A percentile compares a stretch with the other conserved stretches of the same genome.
Conservation (phyloP, 345 rosid genomes). For the Rhodamnia argentea region DNA sequence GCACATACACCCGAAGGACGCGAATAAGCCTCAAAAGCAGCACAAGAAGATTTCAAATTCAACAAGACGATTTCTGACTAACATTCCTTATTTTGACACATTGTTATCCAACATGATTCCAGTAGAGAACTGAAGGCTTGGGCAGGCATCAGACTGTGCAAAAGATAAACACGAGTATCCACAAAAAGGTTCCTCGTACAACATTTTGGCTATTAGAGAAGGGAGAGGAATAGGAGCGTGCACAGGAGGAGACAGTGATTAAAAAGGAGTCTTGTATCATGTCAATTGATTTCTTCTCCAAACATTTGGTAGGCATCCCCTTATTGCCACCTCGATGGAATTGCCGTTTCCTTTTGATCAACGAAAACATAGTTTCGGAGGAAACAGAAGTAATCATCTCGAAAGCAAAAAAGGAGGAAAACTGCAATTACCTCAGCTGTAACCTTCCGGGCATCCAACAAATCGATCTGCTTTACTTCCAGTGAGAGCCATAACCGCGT, state of each 20-base stretch:
- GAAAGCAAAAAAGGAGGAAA: neutral
- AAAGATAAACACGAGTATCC: neutral
- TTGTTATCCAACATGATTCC: neutral
- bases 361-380: neutral
- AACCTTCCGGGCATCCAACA: slow-evolving; percentile 72
- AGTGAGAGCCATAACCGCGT: slow-evolving; percentile 87
- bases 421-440: slow-evolving; percentile 51
- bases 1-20: neutral
- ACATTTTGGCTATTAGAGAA: neutral
- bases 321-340: neutral
- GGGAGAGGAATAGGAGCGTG: neutral
- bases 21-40: neutral
- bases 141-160: neutral
- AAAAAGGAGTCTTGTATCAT: neutral
- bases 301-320: neutral
- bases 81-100: neutral
- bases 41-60: too few relatives aligned
- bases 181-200: neutral
- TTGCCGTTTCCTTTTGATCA: neutral
- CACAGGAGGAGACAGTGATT: neutral
- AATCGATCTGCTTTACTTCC: slow-evolving; percentile 91
- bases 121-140: neutral
- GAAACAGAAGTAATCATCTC: neutral
- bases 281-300: neutral
- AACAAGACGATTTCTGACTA: too few relatives aligned